Evolutionary conservation across 164 flowering plant species (phyloP), one percentile per base, ranked within the genome.

Genomic region (Hamamelis virginiana): DNA sequence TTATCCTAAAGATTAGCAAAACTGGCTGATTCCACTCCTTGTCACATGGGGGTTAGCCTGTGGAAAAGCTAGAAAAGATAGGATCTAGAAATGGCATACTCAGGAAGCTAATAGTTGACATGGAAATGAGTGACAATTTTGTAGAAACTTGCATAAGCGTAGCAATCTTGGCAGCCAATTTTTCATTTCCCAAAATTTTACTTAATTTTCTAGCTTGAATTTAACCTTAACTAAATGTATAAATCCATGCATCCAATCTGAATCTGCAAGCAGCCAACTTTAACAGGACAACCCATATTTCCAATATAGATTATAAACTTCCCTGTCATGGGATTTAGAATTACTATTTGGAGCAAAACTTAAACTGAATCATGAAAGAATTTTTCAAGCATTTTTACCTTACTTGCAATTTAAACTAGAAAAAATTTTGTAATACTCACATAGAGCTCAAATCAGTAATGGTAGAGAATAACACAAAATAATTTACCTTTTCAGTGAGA

Each of bases 401-500:
- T 8, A 55, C 41, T 2, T 2, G 4, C 2, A 33, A 33, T 33
- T 6, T 2, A 33, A 33, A 33, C 41, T n/a, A n/a, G n/a, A n/a
- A 33, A 6, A 33, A 33, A 33, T 33, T 33, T 33, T 33, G 6
- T 33, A 33, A 33, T 2, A 33, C 4, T 33, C 6, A 6, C 41
- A 19, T 55, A 23, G 59, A 55, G 23, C 9, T 55, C 23, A 23
- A 19, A 55, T 55, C 19, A 5, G 21, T 3, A 55, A 19, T 1
- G 5, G 59, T 11, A 21, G 14, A 13, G 22, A 23, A 27, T 33
- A 56, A 15, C 22, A 22, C 9, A 5, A 55, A 45, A 11, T n/a
- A 59, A 47, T 21, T 50, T 71, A 91, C 99, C 97, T 90, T 92
- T 66, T 95, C 99, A 0, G 85, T 64, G 50, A 75, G 66, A 75